A percentile compares a stretch with the other conserved stretches of the same genome.
Conservation (phyloP, 2,329 filamentous ascomycete genomes). For the Stemphylium vesicarium region DNA sequence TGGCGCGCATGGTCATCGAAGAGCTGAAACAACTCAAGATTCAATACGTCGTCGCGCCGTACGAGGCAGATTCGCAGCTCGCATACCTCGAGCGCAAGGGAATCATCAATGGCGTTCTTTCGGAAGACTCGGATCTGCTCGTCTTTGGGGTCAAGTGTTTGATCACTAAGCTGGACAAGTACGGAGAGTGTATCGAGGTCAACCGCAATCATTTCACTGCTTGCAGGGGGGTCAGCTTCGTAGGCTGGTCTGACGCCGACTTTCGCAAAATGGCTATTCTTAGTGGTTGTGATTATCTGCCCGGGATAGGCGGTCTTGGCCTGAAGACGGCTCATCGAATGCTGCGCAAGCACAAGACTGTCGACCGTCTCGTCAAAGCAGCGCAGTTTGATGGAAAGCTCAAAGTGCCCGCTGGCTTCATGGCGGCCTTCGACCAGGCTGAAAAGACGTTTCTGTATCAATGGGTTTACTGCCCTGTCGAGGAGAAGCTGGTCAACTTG, state of each 20-base stretch:
- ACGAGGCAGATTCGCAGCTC: constrained; percentile 96
- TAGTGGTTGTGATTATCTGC: constrained; percentile 95
- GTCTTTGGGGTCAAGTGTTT: constrained; percentile 93
- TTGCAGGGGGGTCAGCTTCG: constrained; percentile 84
- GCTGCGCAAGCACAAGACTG: constrained; percentile 85
- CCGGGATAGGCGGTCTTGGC: constrained; percentile 82
- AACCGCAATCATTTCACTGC: constrained; percentile 87
- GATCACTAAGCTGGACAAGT: constrained; percentile 91
- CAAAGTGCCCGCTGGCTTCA: constrained; percentile 79
- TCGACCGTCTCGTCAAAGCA: constrained; percentile 81
- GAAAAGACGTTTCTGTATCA: constrained; percentile 94
- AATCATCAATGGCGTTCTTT: constrained; percentile 84
- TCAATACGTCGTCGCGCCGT: constrained; percentile 91
- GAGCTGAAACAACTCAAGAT: constrained; percentile 82
- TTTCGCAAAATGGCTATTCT: constrained; percentile 96
- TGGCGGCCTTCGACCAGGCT: constrained; percentile 81
- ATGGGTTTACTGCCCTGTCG: constrained; percentile 85
- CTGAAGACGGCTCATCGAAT: constrained; percentile 92
- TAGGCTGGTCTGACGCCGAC: constrained; percentile 89
- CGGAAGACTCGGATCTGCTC: constrained; percentile 93
- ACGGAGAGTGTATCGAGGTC: constrained; percentile 91
- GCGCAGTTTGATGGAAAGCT: constrained; percentile 89
- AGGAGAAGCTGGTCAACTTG: constrained; percentile 74
- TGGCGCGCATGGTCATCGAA: constrained; percentile 91
- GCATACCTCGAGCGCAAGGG: constrained; percentile 90